Percentiles rank a stretch among this genome's conserved stretches.
Conservation (phyloP, 306 rosid species). For the Citrullus colocynthis region DNA sequence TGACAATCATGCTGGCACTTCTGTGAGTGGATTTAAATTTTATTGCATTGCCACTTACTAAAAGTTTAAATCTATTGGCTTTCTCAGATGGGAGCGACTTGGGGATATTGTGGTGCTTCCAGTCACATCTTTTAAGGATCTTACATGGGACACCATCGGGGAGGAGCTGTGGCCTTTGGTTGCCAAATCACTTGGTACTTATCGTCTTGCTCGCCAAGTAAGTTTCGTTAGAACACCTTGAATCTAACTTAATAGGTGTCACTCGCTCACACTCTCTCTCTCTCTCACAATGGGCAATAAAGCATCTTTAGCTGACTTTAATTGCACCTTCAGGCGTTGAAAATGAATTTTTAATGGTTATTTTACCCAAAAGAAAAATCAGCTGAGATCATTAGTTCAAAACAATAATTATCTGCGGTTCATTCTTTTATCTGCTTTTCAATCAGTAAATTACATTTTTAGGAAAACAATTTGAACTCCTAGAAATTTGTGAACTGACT, state of each 20-base stretch:
- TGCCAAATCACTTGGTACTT: constrained; percentile 61
- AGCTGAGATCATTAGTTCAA: neutral
- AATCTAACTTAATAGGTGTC: neutral
- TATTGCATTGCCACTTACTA: neutral
- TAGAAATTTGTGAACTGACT: neutral
- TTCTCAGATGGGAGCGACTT: constrained; percentile 70
- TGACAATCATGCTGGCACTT: constrained; percentile 2
- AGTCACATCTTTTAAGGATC: constrained; percentile 51
- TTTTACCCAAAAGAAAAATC: neutral
- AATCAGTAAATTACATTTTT: neutral
- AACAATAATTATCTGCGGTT: neutral
- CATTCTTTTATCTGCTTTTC: neutral
- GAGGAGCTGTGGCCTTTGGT: constrained; percentile 65
- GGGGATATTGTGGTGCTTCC: constrained; percentile 85
- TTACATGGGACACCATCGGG: constrained; percentile 51
- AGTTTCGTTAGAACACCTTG: constrained; percentile 10
- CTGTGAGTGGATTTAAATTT: neutral
- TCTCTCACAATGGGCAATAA: neutral
- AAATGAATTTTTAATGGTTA: neutral
- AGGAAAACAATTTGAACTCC: neutral
- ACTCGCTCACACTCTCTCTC: neutral
- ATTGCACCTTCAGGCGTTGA: neutral
- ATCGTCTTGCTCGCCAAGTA: constrained; percentile 79
- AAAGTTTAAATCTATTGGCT: constrained; percentile 10
- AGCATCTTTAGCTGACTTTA: neutral